Base-by-base conservation (phyloP, 202 grass and related monocot species). In the Zizania palustris region DNA sequence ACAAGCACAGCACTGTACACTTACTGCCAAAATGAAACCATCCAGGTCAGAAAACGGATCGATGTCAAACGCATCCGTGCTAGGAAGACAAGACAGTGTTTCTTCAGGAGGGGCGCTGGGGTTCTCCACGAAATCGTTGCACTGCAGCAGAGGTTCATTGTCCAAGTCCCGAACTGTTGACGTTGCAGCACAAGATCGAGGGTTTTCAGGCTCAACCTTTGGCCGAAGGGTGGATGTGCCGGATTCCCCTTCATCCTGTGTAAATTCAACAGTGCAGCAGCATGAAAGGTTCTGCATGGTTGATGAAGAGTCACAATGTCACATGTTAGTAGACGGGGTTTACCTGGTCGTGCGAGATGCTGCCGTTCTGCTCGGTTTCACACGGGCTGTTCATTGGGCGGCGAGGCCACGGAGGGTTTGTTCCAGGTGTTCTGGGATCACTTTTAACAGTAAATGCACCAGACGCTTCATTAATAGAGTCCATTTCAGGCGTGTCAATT, bases 391-490 rank as follows among this genome's bases (percentile, higher is more conserved):
- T 88, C 43, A 81, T 81, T 12, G 33, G 51, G 40, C 54, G 38
- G 7, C 61, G 67, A 36, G 77, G 80, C 62, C 82, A 87, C 53
- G 83, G 87, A 84, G 83, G 86, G 45, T 88, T 62, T 3, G 71
- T 61, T 45, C 73, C 85, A 18, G 91, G 89, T 20, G 96, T 98
- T 43, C 21, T 89, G 76, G 83, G 91, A 74, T 87, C 55, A 44
- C 87, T 78, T 71, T 72, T 74, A 16, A 51, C 16, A 63, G 58
- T 34, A 78, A 57, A 73, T 61, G 79, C 7, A 54, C 41, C 72
- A 45, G 49, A n/a, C 14, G 79, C 76, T 21, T 45, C 22, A 21
- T 77, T 75, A 63, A 55, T 12, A 35, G 15, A 37, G 53, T 77
- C 55, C 19, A 64, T 68, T 74, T 66, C 71, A 79, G 46, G 63